Base-by-base conservation (phyloP, 2,329 filamentous ascomycete species). In the Epichloe sylvatica region DNA sequence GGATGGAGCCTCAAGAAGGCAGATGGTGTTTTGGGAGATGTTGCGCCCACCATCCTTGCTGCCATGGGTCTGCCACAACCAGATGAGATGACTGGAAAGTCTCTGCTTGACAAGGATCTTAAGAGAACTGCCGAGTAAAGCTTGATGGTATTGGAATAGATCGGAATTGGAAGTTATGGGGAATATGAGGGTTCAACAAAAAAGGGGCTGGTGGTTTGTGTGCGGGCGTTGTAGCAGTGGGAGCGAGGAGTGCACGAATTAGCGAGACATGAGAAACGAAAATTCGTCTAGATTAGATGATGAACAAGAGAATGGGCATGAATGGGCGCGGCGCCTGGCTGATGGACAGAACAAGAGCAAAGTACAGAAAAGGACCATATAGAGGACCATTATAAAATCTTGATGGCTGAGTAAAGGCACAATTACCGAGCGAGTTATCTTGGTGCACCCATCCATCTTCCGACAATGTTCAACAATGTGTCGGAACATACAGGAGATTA, bases 11-110 rank as follows among this genome's bases (percentile, higher is more conserved):
- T 98, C 61, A 83, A 87, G 75, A 84, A 89, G 72, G 75, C 80
- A 51, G 81, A 83, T 53, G 91, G 89, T 62, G 92, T 98, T n/a
- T 76, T 98, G 21, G 92, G 92, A 52, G 92, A 98, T 63, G 92
- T 98, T 35, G 92, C 92, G 7, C 92, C 92, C n/a, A 98, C 92
- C 15, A 68, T 98, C 52, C 77, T 98, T 41, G 85, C 81, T 5
- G 81, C 82, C 62, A 96, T 98, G 90, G 92, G 92, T 34, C 74
- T 98, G 53, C 79, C 86, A 45, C 81, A 94, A 67, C 91, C 92
- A 5, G 80, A 86, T 61, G 90, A 91, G 67, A 98, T 98, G 92
- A 86, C 85, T 51, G 90, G 92, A 52, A 72, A 74, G 62, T 94
- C 81, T 69, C 75, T 98, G 62, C 75, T 98, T 59, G 71, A 89